Conservation (phyloP, 2,329 filamentous ascomycete genomes). For the Cladosporium sp. region DNA sequence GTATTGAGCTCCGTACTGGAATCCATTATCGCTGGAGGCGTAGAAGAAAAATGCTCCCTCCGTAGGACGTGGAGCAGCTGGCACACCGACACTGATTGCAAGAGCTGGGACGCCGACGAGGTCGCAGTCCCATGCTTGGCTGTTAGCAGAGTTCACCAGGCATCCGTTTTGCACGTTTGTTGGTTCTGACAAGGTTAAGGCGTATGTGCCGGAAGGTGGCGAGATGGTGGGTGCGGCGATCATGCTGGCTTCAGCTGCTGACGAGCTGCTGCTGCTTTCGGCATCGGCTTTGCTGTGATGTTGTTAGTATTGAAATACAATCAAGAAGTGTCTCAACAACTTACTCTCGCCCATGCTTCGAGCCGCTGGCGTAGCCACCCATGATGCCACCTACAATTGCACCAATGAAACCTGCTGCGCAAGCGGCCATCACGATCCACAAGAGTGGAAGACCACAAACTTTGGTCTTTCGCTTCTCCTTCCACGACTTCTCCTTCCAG, state of each 20-base stretch:
- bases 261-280: constrained; percentile 14
- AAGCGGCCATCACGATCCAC: constrained; percentile 28
- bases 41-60: constrained; percentile 30
- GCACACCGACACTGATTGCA: constrained; percentile 26
- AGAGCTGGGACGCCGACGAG: constrained; percentile 34
- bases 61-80: constrained; percentile 17
- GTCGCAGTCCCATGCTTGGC: constrained; percentile 61
- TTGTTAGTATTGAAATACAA: constrained; percentile 4
- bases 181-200: constrained; percentile 50
- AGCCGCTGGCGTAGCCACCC: constrained; percentile 30
- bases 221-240: constrained; percentile 49
- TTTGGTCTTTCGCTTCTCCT: constrained; percentile 34
- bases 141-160: constrained; percentile 52
- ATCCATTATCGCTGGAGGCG: constrained; percentile 22
- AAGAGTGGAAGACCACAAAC: constrained; percentile 34
- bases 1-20: constrained; percentile 58
- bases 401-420: constrained; percentile 29
- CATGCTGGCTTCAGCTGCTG: constrained; percentile 32
- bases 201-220: constrained; percentile 54
- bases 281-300: constrained; percentile 6
- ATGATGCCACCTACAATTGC: constrained; percentile 32
- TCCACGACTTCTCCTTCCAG: constrained; percentile 36
- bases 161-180: constrained; percentile 53
- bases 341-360: constrained; percentile 22
- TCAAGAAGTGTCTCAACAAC: constrained; percentile 2